A percentile compares a stretch with the other conserved stretches of the same genome.
These are phyloP conservation scores for Conticribra weissflogii DNA, from an alignment of 108 stramenopile genomes.

Conservation along the genomic window DNA sequence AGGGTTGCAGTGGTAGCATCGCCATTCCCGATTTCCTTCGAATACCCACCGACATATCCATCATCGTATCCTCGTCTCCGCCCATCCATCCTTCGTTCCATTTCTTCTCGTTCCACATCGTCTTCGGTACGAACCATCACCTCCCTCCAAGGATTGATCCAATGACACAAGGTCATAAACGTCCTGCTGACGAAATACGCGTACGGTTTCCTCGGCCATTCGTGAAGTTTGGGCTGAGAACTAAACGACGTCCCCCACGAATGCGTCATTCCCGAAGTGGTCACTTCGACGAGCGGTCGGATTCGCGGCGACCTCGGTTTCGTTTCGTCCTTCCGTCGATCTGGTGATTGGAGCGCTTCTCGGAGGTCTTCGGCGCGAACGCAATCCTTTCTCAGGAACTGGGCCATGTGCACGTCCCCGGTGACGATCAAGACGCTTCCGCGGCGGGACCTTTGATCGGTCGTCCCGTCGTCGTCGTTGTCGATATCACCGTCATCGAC, in stretches of 20 bases:
- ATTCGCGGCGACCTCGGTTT: too few relatives aligned
- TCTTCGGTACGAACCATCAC: conserved; percentile 25
- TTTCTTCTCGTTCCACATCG: conserved; percentile 43
- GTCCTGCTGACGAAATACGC: conserved; percentile 35
- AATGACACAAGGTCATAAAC: conserved; percentile 56
- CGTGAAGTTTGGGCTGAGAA: conserved; percentile 41
- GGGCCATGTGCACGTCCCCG: conserved; percentile 86
- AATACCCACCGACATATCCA: conserved; percentile 25
- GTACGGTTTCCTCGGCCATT: conserved; percentile 37
- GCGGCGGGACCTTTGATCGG: too few relatives aligned
- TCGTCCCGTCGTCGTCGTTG: too few relatives aligned
- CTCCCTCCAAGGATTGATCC: conserved; percentile 54
- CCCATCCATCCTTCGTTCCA: conserved; percentile 1
- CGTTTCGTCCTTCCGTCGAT: too few relatives aligned
- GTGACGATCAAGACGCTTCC: conserved; percentile 62
- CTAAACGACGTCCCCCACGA: conserved; percentile 65
- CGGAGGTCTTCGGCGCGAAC: conserved; percentile 9
- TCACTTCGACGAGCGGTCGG: conserved; percentile 71
- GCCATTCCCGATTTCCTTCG: not conserved
- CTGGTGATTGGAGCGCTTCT: not conserved
- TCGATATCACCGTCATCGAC: too few relatives aligned
- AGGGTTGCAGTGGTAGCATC: too few relatives aligned
- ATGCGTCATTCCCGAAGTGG: conserved; percentile 83
- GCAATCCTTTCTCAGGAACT: conserved; percentile 75
- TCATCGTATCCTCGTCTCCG: not conserved